Evolutionary conservation across 2,329 filamentous ascomycete species (phyloP), one percentile per base, ranked within the genome.

Genomic region (Venturia aucupariae): DNA sequence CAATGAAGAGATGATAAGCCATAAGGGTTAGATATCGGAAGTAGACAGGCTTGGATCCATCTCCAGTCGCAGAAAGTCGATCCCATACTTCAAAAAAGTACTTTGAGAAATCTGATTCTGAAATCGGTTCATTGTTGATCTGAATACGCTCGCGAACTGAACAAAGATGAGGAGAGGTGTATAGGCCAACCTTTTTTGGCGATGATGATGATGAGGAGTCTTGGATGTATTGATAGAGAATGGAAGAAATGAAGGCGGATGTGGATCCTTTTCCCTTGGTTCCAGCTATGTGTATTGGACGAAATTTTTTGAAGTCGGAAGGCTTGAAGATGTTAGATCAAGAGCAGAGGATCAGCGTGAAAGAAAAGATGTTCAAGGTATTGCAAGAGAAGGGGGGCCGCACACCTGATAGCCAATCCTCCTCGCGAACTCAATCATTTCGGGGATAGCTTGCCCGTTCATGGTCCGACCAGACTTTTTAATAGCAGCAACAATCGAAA

Each of bases 201-300:
- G 75, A 66, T 74, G 75, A 66, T 67, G 77, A 65, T 67, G 75
- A 67, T 66, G 32, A 44, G 19, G 41, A 46, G n/a, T 51, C n/a
- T 39, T 60, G 39, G 70, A 78, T 70, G 71, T 88, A 87, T 69
- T 87, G 84, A 3, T 81, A 77, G n/a, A 96, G 80, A 67, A 96
- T 90, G 2, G 87, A 87, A 17, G 91, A 90, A 24, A 91, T 84
- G 73, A 92, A 93, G 11, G 92, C 89, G 68, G 89, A 90, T 0
- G 91, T 92, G 2, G 90, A 94, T 48, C 92, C 92, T 75, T 97
- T 97, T 66, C 93, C 93, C 75, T 97, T 97, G 4, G 92, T 97
- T 15, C 93, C 93, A 0, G 93, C 90, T 57, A 97, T 86, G 73
- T 97, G 93, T 66, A 97, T 85, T 68, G 82, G 78, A 66, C 83